Percentiles rank a stretch among this genome's conserved stretches.
phyloP scores from a whole-genome alignment of 2,329 filamentous ascomycete genomes.

The Penicillium hesseltinei region DNA sequence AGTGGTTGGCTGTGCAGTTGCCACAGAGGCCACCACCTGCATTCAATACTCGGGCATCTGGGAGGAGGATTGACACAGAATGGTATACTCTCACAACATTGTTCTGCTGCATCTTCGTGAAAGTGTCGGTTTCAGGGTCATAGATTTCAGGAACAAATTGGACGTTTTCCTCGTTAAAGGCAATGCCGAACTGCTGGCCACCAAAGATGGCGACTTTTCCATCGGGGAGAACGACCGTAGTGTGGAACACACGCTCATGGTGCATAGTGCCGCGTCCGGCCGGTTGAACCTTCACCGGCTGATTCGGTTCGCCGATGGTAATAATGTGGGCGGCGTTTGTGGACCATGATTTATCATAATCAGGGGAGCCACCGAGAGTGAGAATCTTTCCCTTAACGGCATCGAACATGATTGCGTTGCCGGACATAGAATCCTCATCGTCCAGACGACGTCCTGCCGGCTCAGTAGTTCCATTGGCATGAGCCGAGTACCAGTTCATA shows the following conservation, averaged over 20 bases:
- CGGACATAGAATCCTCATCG: conserved; percentile 55
- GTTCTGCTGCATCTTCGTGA: conserved; percentile 30
- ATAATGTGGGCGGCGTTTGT: conserved; percentile 51
- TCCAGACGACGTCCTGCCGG: conserved; percentile 47
- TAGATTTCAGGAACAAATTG: conserved; percentile 49
- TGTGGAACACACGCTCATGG: conserved; percentile 46
- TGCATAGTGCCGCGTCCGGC: conserved; percentile 51
- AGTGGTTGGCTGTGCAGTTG: conserved; percentile 50
- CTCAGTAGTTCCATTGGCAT: conserved; percentile 42
- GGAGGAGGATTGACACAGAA: conserved; percentile 49
- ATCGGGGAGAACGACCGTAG: conserved; percentile 51
- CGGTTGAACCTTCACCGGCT: conserved; percentile 20
- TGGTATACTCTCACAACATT: conserved; percentile 45
- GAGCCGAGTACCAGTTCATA: conserved; percentile 59
- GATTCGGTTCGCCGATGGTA: conserved; percentile 41
- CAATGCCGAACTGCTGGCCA: conserved; percentile 45
- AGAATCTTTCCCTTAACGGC: conserved; percentile 55
- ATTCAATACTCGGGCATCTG: conserved; percentile 51
- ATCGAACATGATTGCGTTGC: conserved; percentile 59
- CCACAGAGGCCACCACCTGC: conserved; percentile 57
- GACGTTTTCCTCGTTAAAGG: conserved; percentile 47
- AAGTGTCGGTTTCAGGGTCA: conserved; percentile 44
- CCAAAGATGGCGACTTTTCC: conserved; percentile 50
- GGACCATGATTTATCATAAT: conserved; percentile 46
- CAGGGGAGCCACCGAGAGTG: conserved; percentile 50